phyloP scores from a whole-genome alignment of 441 rosid species.

The Iberis amara region DNA sequence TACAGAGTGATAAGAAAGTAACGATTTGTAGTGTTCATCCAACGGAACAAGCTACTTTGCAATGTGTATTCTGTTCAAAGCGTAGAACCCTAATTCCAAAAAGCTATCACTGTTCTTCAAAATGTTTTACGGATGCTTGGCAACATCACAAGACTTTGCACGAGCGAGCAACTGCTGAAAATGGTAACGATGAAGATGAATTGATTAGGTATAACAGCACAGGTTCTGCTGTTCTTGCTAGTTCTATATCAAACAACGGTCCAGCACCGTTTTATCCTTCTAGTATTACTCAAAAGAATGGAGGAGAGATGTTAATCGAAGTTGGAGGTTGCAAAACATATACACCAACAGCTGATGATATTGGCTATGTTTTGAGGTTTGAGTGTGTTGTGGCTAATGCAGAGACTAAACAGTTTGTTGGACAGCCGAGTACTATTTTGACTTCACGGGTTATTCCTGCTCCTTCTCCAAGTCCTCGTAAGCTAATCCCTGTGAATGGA shows the following conservation, averaged over 20 bases:
- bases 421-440: constrained; percentile 60
- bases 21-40: constrained; percentile 89
- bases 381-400: constrained; percentile 88
- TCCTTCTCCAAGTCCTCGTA: constrained; percentile 92
- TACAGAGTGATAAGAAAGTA: constrained; percentile 92
- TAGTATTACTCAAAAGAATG: constrained; percentile 60
- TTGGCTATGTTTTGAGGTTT: constrained; percentile 87
- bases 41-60: constrained; percentile 87
- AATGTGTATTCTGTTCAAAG: constrained; percentile 89
- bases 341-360: constrained; percentile 91
- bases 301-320: constrained; percentile 90
- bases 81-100: constrained; percentile 75
- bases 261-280: constrained; percentile 81
- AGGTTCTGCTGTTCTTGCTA: constrained; percentile 50
- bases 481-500: constrained; percentile 70
- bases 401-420: constrained; percentile 64
- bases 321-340: constrained; percentile 86
- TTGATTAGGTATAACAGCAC: constrained; percentile 53
- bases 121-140: constrained; percentile 98
- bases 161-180: constrained; percentile 90
- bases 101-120: constrained; percentile 93
- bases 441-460: constrained; percentile 99
- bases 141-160: constrained; percentile 93
- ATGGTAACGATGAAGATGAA: constrained; percentile 80
- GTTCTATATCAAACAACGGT: constrained; percentile 69